Evolutionary conservation across 23 red algal genomes (phyloP).

Genomic region (Agarophyton chilense): DNA sequence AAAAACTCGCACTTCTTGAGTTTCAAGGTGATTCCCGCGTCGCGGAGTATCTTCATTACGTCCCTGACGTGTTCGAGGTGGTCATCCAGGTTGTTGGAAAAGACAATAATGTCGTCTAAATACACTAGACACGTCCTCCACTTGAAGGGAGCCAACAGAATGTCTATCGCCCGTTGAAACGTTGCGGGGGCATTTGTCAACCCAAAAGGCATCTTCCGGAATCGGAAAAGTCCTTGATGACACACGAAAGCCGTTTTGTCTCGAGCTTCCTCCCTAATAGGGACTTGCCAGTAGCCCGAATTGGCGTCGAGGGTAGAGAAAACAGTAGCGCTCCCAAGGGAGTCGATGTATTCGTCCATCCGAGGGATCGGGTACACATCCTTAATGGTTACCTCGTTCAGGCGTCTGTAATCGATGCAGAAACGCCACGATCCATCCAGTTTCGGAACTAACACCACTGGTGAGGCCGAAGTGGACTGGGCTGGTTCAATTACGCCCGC

Average conservation of each 20-base stretch:
- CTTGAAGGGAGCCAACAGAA: background rate
- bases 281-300: background rate
- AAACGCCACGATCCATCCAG: background rate
- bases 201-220: background rate
- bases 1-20: too few relatives aligned
- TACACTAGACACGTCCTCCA: background rate
- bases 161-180: background rate
- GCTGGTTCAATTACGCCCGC: background rate
- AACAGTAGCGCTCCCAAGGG: background rate
- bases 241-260: background rate
- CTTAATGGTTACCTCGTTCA: background rate
- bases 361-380: background rate
- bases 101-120: background rate
- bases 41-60: too few relatives aligned
- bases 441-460: background rate
- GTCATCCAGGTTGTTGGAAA: background rate
- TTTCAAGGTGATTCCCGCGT: too few relatives aligned
- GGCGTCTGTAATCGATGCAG: background rate
- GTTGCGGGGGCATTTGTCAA: background rate
- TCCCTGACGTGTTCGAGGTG: too few relatives aligned
- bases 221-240: background rate
- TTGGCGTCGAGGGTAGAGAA: background rate
- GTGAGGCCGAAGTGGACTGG: background rate
- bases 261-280: background rate
- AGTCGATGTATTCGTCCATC: background rate